Conservation (phyloP, 352 stramenopile genomes). For the Pythium folliculosum region DNA sequence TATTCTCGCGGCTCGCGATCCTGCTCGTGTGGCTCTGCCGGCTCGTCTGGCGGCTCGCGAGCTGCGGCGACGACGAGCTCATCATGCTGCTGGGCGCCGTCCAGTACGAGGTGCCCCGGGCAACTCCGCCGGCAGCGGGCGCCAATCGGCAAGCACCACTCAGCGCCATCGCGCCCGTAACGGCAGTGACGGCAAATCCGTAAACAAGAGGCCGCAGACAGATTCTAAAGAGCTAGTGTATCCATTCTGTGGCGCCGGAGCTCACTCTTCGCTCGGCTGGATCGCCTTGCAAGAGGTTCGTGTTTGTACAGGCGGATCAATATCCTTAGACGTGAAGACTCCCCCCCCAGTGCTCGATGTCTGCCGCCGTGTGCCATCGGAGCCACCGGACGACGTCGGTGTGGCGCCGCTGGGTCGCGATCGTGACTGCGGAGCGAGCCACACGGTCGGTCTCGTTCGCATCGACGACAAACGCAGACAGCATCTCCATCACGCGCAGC, state of each 20-base stretch:
- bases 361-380: not conserved
- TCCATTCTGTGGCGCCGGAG: not conserved
- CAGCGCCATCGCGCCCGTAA: not conserved
- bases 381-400: not conserved
- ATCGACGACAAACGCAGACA: not conserved
- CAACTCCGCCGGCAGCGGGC: too few species aligned
- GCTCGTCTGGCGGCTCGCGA: conserved; percentile 6
- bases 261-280: not conserved
- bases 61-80: conserved; percentile 9
- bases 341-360: too few species aligned
- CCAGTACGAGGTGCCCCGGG: not conserved
- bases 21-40: conserved; percentile 15
- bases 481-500: conserved; percentile 44
- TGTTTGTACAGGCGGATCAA: too few species aligned
- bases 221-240: too few species aligned
- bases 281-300: not conserved
- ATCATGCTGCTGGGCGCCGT: conserved; percentile 5
- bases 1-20: conserved; percentile 9
- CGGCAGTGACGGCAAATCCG: not conserved
- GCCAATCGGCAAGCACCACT: not conserved
- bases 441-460: not conserved
- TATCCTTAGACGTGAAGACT: too few species aligned
- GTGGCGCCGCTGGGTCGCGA: not conserved
- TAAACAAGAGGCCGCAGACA: not conserved
- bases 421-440: not conserved